Percentiles rank a stretch among this genome's conserved stretches.
Evolutionary conservation across 1,284 basidiomycete species (phyloP).

Genomic region (Coniferiporia sulphurascens): DNA sequence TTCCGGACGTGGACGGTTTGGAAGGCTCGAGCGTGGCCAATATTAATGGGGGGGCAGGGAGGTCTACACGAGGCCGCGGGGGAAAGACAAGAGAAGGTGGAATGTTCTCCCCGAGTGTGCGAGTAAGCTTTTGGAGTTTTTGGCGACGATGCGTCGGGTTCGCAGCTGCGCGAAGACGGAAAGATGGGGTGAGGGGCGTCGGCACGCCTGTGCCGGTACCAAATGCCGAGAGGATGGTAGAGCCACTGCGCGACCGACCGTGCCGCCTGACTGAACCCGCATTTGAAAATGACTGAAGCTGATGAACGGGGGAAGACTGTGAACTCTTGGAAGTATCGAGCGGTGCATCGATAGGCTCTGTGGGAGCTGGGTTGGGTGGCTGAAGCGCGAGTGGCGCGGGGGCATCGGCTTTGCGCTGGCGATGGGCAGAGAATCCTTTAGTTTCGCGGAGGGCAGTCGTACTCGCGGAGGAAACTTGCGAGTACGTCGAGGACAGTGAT

Average conservation of each 20-base stretch:
- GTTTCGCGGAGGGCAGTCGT: background rate
- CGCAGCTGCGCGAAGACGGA: slow-evolving; percentile 17
- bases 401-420: slow-evolving; percentile 22
- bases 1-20: background rate
- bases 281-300: background rate
- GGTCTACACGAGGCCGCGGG: background rate
- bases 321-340: background rate
- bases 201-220: slow-evolving; percentile 16
- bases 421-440: slow-evolving; percentile 18
- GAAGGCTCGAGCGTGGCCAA: background rate
- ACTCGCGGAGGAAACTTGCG: background rate
- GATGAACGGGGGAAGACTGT: background rate
- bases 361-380: slow-evolving; percentile 3
- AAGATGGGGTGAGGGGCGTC: slow-evolving; percentile 25
- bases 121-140: slow-evolving; percentile 45
- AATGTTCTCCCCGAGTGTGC: slow-evolving; percentile 50
- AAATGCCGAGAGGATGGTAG: slow-evolving; percentile 25
- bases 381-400: slow-evolving; percentile 25
- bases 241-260: slow-evolving; percentile 11
- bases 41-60: background rate
- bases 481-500: background rate
- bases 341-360: slow-evolving; percentile 7
- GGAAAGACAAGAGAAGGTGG: slow-evolving; percentile 47
- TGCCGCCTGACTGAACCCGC: background rate
- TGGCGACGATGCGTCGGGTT: slow-evolving; percentile 28